Evolutionary conservation across 495 filamentous ascomycete species (phyloP).

Genomic region (Talaromyces stipitatus): DNA sequence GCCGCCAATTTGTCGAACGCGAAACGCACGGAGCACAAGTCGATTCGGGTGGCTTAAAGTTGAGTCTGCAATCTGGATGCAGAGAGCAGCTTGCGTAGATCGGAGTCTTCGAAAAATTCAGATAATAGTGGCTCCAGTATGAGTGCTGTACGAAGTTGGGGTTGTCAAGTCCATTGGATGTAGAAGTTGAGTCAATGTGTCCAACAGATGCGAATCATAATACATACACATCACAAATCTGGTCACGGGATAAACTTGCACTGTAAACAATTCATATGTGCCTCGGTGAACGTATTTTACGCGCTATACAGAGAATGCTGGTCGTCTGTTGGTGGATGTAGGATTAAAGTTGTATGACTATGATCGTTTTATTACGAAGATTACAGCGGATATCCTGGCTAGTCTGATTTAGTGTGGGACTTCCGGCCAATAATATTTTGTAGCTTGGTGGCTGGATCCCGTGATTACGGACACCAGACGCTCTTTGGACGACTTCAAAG

Average conservation of each 20-base stretch:
- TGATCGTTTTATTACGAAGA: not conserved
- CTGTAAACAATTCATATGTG: not conserved
- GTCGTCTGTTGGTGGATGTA: not conserved
- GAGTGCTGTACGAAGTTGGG: not conserved
- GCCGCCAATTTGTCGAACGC: not conserved
- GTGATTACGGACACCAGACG: too few relatives aligned
- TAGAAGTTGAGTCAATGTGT: not conserved
- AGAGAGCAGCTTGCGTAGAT: not conserved
- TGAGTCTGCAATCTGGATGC: too few relatives aligned
- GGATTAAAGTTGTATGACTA: not conserved
- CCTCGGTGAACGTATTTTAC: not conserved
- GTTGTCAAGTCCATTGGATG: not conserved
- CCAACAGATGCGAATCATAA: not conserved
- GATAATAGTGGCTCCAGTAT: not conserved
- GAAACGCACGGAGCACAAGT: constrained; percentile 2
- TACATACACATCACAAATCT: not conserved
- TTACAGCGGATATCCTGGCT: not conserved
- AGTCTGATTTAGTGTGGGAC: not conserved
- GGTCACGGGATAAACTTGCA: not conserved
- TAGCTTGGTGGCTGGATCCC: not conserved
- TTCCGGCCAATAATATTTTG: not conserved
- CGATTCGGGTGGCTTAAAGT: not conserved
- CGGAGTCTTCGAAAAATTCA: not conserved
- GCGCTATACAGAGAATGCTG: too few relatives aligned
- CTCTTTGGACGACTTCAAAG: too few relatives aligned